A percentile compares a stretch with the other conserved stretches of the same genome.
Conservation (phyloP, 805 yeast genomes). For the Debaryomyces maramus region DNA sequence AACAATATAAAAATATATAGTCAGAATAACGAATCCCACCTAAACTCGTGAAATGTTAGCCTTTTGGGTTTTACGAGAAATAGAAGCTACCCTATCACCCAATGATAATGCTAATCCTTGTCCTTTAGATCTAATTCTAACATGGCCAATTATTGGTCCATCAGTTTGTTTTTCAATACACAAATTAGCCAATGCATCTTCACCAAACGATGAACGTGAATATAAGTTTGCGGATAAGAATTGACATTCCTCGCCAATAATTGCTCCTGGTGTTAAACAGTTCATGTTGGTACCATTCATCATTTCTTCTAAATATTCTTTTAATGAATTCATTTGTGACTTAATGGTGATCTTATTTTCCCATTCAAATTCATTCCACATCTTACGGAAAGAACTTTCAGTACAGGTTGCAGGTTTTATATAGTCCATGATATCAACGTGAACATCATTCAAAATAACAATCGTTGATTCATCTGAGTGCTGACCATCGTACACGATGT, state of each 20-base stretch:
- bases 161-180: conserved; percentile 80
- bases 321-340: conserved; percentile 63
- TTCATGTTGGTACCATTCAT: conserved; percentile 89
- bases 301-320: conserved; percentile 74
- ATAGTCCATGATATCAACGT: conserved; percentile 95
- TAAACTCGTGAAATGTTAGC: conserved; percentile 14
- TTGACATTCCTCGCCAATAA: conserved; percentile 84
- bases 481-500: conserved; percentile 93
- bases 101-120: conserved; percentile 94
- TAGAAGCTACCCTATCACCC: conserved; percentile 90
- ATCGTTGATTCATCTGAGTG: conserved; percentile 87
- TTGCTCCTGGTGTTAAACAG: conserved; percentile 87
- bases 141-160: conserved; percentile 87
- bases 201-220: conserved; percentile 92
- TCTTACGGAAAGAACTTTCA: conserved; percentile 86
- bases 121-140: conserved; percentile 94
- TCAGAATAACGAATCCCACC: neutral
- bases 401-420: conserved; percentile 92
- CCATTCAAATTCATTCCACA: conserved; percentile 99
- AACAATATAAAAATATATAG: conserved; percentile 4
- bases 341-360: conserved; percentile 94
- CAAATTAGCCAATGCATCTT: conserved; percentile 93
- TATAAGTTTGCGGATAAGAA: conserved; percentile 93
- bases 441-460: conserved; percentile 91
- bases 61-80: conserved; percentile 53